Percentiles rank a stretch among this genome's conserved stretches.
Evolutionary conservation across 805 yeast species (phyloP).

Genomic region (Ogataea nonfermentans): DNA sequence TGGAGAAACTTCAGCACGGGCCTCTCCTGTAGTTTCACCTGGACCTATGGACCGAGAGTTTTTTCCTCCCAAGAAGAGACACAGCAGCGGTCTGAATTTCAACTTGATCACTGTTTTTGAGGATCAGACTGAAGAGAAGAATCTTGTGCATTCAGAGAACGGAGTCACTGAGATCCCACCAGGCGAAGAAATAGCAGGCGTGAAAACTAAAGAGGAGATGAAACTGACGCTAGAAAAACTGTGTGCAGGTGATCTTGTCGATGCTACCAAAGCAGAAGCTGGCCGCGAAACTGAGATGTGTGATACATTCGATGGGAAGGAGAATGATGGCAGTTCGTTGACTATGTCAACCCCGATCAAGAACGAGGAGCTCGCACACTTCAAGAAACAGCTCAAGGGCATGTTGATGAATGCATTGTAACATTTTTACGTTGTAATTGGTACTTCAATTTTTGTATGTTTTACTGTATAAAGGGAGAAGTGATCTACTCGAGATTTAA

Average conservation of each 20-base stretch:
- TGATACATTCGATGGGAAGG: constrained; percentile 8
- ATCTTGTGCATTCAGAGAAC: constrained; percentile 16
- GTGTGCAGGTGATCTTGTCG: constrained; percentile 9
- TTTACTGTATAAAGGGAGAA: neutral
- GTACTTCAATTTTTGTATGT: constrained; percentile 8
- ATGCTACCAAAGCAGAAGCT: neutral
- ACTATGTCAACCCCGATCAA: constrained; percentile 24
- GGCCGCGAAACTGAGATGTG: constrained; percentile 1
- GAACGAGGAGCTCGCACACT: constrained; percentile 13
- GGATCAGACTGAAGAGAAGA: constrained; percentile 11
- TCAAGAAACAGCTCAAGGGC: constrained; percentile 23
- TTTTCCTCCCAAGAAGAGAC: constrained; percentile 18
- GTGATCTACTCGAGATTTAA: constrained; percentile 3
- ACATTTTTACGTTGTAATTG: no score
- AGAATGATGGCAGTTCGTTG: constrained; percentile 14
- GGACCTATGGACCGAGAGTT: constrained; percentile 9
- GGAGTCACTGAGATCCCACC: constrained; percentile 15
- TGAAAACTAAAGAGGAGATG: constrained; percentile 19
- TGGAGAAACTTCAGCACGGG: neutral
- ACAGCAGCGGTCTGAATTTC: constrained; percentile 32
- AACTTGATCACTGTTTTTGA: constrained; percentile 26
- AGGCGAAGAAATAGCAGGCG: constrained; percentile 10
- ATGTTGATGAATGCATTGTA: constrained; percentile 18
- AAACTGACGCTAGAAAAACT: constrained; percentile 20
- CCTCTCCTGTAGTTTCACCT: constrained; percentile 10